Evolutionary conservation across 352 stramenopile species (phyloP).

Genomic region (Phytophthora megakarya): DNA sequence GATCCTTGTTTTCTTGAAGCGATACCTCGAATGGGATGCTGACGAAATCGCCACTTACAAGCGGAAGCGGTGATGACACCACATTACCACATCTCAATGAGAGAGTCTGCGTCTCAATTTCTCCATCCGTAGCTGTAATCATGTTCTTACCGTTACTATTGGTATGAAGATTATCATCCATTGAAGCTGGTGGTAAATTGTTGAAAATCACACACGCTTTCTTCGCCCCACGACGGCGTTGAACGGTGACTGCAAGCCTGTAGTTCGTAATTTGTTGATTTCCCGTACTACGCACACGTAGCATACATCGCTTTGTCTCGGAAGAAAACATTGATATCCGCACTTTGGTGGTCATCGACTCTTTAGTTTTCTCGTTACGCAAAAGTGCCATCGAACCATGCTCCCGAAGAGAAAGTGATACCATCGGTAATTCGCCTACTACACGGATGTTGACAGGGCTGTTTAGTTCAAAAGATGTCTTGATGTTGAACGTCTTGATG

Average conservation of each 20-base stretch:
- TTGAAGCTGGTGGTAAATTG: conserved; percentile 34
- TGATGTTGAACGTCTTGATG: conserved; percentile 64
- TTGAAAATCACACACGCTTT: conserved; percentile 53
- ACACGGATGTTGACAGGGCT: conserved; percentile 42
- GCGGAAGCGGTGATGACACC: conserved; percentile 28
- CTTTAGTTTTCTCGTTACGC: neutral
- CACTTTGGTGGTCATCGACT: conserved; percentile 17
- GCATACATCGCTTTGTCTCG: conserved; percentile 61
- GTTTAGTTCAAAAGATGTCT: conserved; percentile 52
- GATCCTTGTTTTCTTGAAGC: conserved; percentile 27
- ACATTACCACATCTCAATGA: conserved; percentile 28
- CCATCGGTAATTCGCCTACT: conserved; percentile 50
- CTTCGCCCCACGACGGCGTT: conserved; percentile 33
- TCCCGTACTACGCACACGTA: conserved; percentile 59
- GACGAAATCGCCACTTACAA: conserved; percentile 40
- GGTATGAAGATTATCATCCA: neutral
- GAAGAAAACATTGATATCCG: conserved; percentile 70
- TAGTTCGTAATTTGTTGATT: conserved; percentile 49
- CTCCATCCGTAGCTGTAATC: neutral
- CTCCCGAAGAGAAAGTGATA: conserved; percentile 55
- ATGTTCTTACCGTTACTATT: neutral
- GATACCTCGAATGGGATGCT: conserved; percentile 47
- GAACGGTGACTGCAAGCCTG: conserved; percentile 41
- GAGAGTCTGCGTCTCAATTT: conserved; percentile 28
- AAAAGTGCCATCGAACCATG: conserved; percentile 37